phyloP scores from a whole-genome alignment of 345 rosid species.

The Salix dunnii region DNA sequence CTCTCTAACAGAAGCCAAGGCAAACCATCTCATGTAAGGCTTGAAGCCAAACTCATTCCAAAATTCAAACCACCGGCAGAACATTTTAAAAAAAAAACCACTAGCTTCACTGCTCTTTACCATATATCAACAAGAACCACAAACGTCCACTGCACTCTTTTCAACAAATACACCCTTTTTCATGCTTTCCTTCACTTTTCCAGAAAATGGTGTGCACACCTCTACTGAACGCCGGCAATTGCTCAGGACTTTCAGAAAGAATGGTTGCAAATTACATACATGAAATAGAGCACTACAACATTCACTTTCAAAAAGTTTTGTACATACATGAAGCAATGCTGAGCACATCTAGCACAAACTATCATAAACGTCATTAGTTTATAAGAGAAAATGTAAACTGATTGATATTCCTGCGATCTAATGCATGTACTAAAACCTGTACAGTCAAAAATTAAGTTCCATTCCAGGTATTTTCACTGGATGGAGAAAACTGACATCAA shows the following conservation, averaged over 20 bases:
- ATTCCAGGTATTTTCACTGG: background rate
- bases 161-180: background rate
- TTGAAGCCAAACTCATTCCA: background rate
- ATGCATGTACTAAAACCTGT: conserved; percentile 10
- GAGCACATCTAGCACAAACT: background rate
- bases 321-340: background rate
- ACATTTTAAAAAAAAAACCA: background rate
- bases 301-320: background rate
- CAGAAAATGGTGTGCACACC: background rate
- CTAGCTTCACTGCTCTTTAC: background rate
- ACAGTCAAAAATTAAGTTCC: conserved; percentile 21
- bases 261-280: background rate
- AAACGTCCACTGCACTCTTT: background rate
- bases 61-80: background rate
- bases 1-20: background rate
- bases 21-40: background rate
- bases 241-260: background rate
- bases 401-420: background rate
- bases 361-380: background rate
- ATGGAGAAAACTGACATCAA: background rate
- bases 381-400: background rate
- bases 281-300: background rate
- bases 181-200: background rate
- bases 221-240: background rate
- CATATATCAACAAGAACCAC: background rate